phyloP scores from a whole-genome alignment of 257 asterid species.

The Petunia secreta region DNA sequence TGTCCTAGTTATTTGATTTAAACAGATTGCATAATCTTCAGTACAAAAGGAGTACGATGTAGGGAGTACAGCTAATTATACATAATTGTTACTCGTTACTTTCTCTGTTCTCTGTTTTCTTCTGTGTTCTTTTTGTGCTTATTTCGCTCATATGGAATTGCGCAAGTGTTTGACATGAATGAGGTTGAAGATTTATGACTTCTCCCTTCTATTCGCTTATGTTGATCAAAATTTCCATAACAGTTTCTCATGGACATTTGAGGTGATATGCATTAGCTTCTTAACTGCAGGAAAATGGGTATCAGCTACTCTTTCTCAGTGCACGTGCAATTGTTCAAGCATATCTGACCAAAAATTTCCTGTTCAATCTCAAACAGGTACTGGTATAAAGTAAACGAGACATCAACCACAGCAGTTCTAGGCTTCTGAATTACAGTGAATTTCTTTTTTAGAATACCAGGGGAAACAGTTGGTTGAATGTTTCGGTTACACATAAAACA shows the following conservation, averaged over 20 bases:
- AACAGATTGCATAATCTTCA: neutral
- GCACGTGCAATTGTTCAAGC: constrained; percentile 99
- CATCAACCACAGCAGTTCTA: neutral
- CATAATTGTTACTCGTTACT: neutral
- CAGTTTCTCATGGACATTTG: neutral
- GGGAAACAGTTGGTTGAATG: constrained; percentile 3
- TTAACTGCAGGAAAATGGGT: constrained; percentile 82
- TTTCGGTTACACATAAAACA: neutral
- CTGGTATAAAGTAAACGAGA: constrained; percentile 3
- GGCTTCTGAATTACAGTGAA: constrained; percentile 14
- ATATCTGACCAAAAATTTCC: constrained; percentile 84
- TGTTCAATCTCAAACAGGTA: constrained; percentile 97
- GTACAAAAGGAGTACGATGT: neutral
- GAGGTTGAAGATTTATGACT: neutral
- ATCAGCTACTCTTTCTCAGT: constrained; percentile 93
- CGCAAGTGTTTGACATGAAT: neutral
- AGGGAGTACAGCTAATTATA: neutral
- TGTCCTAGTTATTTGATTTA: neutral
- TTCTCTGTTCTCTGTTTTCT: neutral
- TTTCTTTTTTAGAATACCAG: neutral
- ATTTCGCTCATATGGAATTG: neutral
- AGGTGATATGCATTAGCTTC: neutral
- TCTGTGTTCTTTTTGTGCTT: neutral
- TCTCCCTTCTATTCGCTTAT: neutral
- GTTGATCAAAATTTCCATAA: neutral